These are phyloP conservation scores for Cutaneotrichosporon daszewskae DNA, from an alignment of 1,284 basidiomycete genomes.

Conservation along the genomic window DNA sequence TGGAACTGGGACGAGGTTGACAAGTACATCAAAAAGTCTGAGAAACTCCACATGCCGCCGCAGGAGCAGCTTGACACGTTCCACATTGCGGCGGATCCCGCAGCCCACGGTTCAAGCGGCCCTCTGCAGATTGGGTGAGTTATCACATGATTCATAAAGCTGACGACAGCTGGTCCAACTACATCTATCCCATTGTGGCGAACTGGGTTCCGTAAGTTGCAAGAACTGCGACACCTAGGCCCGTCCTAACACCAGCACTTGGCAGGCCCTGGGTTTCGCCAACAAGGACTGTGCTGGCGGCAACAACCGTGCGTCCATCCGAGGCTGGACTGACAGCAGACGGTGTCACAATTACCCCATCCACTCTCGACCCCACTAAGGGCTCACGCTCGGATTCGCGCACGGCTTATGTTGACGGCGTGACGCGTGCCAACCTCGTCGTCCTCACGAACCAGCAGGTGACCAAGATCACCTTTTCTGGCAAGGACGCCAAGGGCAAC, in stretches of 20 bases:
- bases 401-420: slow-evolving; percentile 61
- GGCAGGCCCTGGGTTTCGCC: slow-evolving; percentile 50
- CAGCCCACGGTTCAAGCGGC: slow-evolving; percentile 51
- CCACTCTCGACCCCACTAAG: slow-evolving; percentile 61
- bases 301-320: slow-evolving; percentile 14
- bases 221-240: not conserved
- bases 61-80: slow-evolving; percentile 32
- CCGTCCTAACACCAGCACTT: slow-evolving; percentile 27
- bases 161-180: slow-evolving; percentile 33
- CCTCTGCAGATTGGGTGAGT: slow-evolving; percentile 48
- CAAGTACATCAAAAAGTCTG: slow-evolving; percentile 37
- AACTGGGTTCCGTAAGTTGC: slow-evolving; percentile 52
- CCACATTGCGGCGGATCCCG: slow-evolving; percentile 44
- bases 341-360: slow-evolving; percentile 54
- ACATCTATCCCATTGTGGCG: slow-evolving; percentile 52
- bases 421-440: slow-evolving; percentile 58
- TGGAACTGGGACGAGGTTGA: slow-evolving; percentile 46
- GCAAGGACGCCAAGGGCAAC: slow-evolving; percentile 44
- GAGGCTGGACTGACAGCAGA: slow-evolving; percentile 3
- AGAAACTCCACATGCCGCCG: slow-evolving; percentile 43
- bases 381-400: slow-evolving; percentile 61
- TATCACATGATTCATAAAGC: not conserved
- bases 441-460: slow-evolving; percentile 57
- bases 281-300: slow-evolving; percentile 45
- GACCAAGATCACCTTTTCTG: slow-evolving; percentile 60